Base-by-base conservation (phyloP, 2,329 filamentous ascomycete species). In the Didymella arachidicola region DNA sequence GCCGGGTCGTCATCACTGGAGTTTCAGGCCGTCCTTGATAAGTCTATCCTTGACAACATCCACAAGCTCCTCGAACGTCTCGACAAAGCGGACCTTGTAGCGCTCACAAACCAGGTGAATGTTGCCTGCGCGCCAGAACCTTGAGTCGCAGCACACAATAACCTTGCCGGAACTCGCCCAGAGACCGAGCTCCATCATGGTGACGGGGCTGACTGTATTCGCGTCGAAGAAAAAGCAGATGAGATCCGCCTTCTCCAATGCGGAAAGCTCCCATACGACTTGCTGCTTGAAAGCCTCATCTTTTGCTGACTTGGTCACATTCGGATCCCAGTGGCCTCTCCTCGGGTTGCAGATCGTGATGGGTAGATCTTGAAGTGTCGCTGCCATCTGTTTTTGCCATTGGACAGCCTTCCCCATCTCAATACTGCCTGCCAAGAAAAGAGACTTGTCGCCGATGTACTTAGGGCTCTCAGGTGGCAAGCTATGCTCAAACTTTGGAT, bases 351-450 rank as follows among this genome's bases (percentile, higher is more conserved):
- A 79, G 60, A 89, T 73, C 1, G 83, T 86, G 57, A 89, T 70
- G 4, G 82, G 79, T 1, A 79, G 66, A 0, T 75, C 38, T 4
- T 61, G 67, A 16, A 88, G 77, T 2, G 72, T 70, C 4, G 66
- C 51, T 1, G 69, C 72, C 18, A 89, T 70, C 2, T 65, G 67
- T 5, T 74, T 66, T 41, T 86, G 85, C 86, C 86, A 89, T 67
- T 85, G 80, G 0, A 76, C 75, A 0, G 76, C 73, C 1, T 56
- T 60, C 60, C 75, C 76, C 72, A 75, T 77, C 55, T 77, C 82
- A 19, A 86, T 88, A 34, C 80, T 82, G 36, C 87, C 87, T 0
- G 86, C 85, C 7, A 88, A 81, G 72, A 89, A 89, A 59, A 89
- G 62, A 18, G 80, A 74, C 36, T 79, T 73, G 10, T 63, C 62